Evolutionary conservation across 73 alveolate species (phyloP).

Genomic region (Paramecium tetraurelia): DNA sequence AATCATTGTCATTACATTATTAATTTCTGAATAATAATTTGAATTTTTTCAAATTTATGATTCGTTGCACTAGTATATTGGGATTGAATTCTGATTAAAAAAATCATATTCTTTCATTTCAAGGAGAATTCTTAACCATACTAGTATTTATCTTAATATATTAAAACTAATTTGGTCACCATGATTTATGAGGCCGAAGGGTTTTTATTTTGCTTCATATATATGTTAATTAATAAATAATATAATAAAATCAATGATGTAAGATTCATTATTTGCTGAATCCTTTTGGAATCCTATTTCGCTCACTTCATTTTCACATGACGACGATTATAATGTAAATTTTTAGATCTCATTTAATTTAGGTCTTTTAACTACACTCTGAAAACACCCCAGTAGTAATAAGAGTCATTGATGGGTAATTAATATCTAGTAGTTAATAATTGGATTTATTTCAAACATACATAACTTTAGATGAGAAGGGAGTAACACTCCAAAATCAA

Average conservation of each 20-base stretch:
- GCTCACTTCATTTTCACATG: background rate
- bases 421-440: background rate
- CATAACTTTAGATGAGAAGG: background rate
- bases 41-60: background rate
- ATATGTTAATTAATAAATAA: background rate
- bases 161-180: background rate
- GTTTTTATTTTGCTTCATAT: background rate
- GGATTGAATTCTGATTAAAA: background rate
- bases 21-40: background rate
- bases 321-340: background rate
- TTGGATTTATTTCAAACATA: background rate
- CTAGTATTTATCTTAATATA: background rate
- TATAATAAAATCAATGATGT: background rate
- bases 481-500: background rate
- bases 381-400: background rate
- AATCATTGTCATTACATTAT: background rate
- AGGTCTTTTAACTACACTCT: background rate
- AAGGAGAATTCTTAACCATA: background rate
- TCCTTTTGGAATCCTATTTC: conserved; percentile 23
- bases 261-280: conserved; percentile 21
- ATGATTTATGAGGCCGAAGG: background rate
- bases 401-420: background rate
- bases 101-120: background rate
- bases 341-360: background rate
- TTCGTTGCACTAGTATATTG: background rate